Evolutionary conservation across 2,329 filamentous ascomycete species (phyloP).

Genomic region (Diaporthe nobilis): DNA sequence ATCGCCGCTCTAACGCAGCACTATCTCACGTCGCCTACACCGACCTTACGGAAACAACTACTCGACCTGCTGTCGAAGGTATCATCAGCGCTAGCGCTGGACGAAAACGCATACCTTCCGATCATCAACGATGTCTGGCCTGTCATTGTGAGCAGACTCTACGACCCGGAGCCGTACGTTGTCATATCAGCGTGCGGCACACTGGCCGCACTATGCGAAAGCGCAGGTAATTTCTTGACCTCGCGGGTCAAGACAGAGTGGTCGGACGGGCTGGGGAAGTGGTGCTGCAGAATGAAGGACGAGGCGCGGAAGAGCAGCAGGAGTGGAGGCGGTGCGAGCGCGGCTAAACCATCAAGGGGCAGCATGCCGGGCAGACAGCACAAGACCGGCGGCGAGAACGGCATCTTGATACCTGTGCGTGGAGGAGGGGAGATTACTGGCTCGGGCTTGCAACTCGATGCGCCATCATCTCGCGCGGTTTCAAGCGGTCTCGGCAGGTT

Average conservation of each 20-base stretch:
- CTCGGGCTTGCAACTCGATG: slow-evolving; percentile 28
- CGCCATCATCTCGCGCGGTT: neutral
- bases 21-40: slow-evolving; percentile 88
- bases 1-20: slow-evolving; percentile 90
- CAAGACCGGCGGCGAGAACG: slow-evolving; percentile 1
- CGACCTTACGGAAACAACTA: slow-evolving; percentile 82
- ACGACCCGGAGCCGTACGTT: slow-evolving; percentile 78
- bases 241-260: slow-evolving; percentile 83
- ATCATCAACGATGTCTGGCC: slow-evolving; percentile 94
- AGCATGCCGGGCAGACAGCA: slow-evolving; percentile 30
- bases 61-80: slow-evolving; percentile 83
- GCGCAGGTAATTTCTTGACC: slow-evolving; percentile 85
- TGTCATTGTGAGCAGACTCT: slow-evolving; percentile 77
- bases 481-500: slow-evolving; percentile 67
- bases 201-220: slow-evolving; percentile 76
- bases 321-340: slow-evolving; percentile 25
- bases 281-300: slow-evolving; percentile 61
- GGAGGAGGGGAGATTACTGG: slow-evolving; percentile 42
- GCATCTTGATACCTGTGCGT: slow-evolving; percentile 53
- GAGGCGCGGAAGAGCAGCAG: slow-evolving; percentile 51
- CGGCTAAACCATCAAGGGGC: neutral
- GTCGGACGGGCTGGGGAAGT: slow-evolving; percentile 67
- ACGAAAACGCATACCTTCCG: slow-evolving; percentile 89
- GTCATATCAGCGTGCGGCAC: slow-evolving; percentile 78
- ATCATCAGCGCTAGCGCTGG: slow-evolving; percentile 77